phyloP scores from a whole-genome alignment of 768 basidiomycete species.

The Leccinum boreale region DNA sequence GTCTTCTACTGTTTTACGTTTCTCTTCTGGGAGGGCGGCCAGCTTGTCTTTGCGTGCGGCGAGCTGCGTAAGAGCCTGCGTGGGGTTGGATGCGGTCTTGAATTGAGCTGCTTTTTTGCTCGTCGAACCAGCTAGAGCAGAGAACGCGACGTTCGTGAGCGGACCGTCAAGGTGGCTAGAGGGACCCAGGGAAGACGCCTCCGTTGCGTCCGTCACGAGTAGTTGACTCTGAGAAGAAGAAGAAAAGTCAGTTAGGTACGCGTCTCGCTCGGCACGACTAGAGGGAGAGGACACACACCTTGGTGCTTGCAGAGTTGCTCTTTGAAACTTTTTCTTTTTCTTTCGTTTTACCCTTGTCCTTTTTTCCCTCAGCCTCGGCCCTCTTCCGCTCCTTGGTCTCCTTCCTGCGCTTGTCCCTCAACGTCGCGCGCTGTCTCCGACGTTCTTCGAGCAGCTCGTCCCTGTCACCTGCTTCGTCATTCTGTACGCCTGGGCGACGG shows the following conservation, averaged over 20 bases:
- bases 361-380: slow-evolving; percentile 40
- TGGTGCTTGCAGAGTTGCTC: slow-evolving; percentile 44
- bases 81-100: slow-evolving; percentile 75
- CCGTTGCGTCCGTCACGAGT: slow-evolving; percentile 50
- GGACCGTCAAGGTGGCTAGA: slow-evolving; percentile 36
- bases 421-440: slow-evolving; percentile 70
- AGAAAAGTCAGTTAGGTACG: background rate
- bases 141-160: slow-evolving; percentile 71
- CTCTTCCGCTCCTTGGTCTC: slow-evolving; percentile 82
- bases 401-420: slow-evolving; percentile 77
- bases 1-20: slow-evolving; percentile 76
- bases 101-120: slow-evolving; percentile 49
- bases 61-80: slow-evolving; percentile 82
- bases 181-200: slow-evolving; percentile 28
- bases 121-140: slow-evolving; percentile 50
- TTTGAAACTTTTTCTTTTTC: slow-evolving; percentile 30
- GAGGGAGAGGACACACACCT: slow-evolving; percentile 37
- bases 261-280: slow-evolving; percentile 6
- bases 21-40: slow-evolving; percentile 74
- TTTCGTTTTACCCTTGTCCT: slow-evolving; percentile 49
- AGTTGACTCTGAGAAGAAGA: slow-evolving; percentile 53
- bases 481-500: slow-evolving; percentile 40
- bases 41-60: slow-evolving; percentile 74
- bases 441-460: slow-evolving; percentile 83
- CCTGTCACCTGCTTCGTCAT: slow-evolving; percentile 53